A percentile compares a stretch with the other conserved stretches of the same genome.
Conservation (phyloP, 352 stramenopile genomes). For the Lagenidium sp. region DNA sequence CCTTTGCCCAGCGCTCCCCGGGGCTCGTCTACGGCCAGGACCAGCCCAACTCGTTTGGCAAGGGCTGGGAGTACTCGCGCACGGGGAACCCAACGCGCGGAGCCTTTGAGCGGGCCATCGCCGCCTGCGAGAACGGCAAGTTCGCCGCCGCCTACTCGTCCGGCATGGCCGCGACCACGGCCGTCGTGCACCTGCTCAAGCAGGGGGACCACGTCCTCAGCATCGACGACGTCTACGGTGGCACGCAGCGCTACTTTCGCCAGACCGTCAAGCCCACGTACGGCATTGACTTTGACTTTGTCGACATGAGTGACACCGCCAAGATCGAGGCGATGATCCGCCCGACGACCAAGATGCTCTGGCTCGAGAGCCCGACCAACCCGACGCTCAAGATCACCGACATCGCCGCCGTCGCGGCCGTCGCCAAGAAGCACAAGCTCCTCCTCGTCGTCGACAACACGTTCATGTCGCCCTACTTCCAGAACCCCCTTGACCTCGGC, state of each 20-base stretch:
- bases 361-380: slow-evolving; percentile 91
- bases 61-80: slow-evolving; percentile 94
- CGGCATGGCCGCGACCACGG: slow-evolving; percentile 87
- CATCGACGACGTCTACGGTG: slow-evolving; percentile 94
- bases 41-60: slow-evolving; percentile 88
- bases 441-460: slow-evolving; percentile 93
- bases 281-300: slow-evolving; percentile 91
- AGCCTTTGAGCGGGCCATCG: slow-evolving; percentile 90
- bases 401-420: slow-evolving; percentile 84
- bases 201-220: slow-evolving; percentile 93
- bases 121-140: slow-evolving; percentile 88
- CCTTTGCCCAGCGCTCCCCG: slow-evolving; percentile 77
- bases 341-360: slow-evolving; percentile 92
- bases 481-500: slow-evolving; percentile 88
- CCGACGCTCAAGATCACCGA: slow-evolving; percentile 94
- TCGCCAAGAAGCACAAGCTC: slow-evolving; percentile 85
- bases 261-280: slow-evolving; percentile 88
- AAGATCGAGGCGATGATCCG: slow-evolving; percentile 76
- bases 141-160: slow-evolving; percentile 85
- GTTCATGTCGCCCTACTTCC: slow-evolving; percentile 92
- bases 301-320: slow-evolving; percentile 86
- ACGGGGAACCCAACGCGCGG: slow-evolving; percentile 94
- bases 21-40: slow-evolving; percentile 65
- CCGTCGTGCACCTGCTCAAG: slow-evolving; percentile 83
- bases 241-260: slow-evolving; percentile 92